These are phyloP conservation scores for Sanghuangporus weigelae DNA, from an alignment of 1,284 basidiomycete genomes.

Conservation along the genomic window DNA sequence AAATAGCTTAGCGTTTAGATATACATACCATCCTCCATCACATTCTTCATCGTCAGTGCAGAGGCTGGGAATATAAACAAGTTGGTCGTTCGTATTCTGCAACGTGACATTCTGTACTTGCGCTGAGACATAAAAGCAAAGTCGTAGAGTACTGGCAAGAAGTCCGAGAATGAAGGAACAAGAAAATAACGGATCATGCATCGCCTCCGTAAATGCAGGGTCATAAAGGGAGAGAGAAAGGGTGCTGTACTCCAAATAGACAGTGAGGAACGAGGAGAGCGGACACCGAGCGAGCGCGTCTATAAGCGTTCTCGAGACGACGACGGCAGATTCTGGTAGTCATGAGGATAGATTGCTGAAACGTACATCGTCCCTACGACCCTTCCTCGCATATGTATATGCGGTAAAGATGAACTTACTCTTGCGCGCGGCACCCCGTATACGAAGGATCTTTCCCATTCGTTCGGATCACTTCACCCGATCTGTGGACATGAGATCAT, in stretches of 20 bases:
- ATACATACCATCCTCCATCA: conserved; percentile 41
- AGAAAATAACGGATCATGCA: background rate
- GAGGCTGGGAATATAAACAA: conserved; percentile 46
- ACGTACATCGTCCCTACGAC: background rate
- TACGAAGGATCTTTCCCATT: background rate
- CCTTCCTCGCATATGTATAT: background rate
- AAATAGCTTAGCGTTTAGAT: background rate
- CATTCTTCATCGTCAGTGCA: conserved; percentile 35
- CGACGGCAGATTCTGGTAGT: conserved; percentile 6
- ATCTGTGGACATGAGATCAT: background rate
- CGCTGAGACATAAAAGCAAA: background rate
- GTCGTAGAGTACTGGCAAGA: background rate
- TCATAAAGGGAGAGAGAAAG: background rate
- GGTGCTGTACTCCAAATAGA: background rate
- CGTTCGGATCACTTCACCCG: background rate
- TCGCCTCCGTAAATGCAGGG: background rate
- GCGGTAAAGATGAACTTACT: background rate
- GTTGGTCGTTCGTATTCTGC: conserved; percentile 33
- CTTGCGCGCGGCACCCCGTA: background rate
- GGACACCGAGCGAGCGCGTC: background rate
- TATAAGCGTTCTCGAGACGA: background rate
- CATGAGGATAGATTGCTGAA: conserved; percentile 14
- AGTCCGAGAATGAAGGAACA: background rate
- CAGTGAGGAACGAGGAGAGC: background rate
- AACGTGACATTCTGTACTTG: conserved; percentile 34